These are phyloP conservation scores for Yarrowia sp. DNA, from an alignment of 805 yeast species.

Conservation along the genomic window DNA sequence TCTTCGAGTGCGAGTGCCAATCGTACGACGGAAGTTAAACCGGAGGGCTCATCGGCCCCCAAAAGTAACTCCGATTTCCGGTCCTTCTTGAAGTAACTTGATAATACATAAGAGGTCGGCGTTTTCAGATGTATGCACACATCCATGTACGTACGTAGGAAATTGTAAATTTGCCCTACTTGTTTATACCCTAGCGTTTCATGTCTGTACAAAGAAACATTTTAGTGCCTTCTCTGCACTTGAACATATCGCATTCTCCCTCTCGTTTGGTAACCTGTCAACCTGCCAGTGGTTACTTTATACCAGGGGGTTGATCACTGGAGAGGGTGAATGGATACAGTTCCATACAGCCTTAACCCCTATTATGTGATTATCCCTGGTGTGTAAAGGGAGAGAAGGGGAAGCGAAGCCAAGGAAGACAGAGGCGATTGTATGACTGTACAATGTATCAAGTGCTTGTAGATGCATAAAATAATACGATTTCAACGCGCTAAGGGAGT, in stretches of 20 bases:
- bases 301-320: not conserved
- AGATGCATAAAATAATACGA: not conserved
- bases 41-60: not conserved
- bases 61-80: slow-evolving; percentile 6
- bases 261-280: not conserved
- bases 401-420: not conserved
- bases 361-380: not conserved
- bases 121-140: too few relatives aligned
- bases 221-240: too few relatives aligned
- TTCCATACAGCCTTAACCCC: not conserved
- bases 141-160: too few relatives aligned
- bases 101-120: not conserved
- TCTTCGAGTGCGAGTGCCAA: not conserved
- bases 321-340: too few relatives aligned
- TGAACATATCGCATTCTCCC: not conserved
- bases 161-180: too few relatives aligned
- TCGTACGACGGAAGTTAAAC: not conserved
- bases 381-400: not conserved
- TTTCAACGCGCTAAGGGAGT: not conserved
- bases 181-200: too few relatives aligned
- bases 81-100: not conserved
- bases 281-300: too few relatives aligned
- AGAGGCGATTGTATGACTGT: not conserved
- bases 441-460: too few relatives aligned
- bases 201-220: too few relatives aligned